Evolutionary conservation across 768 basidiomycete species (phyloP).

Genomic region (Dioszegia crocea): DNA sequence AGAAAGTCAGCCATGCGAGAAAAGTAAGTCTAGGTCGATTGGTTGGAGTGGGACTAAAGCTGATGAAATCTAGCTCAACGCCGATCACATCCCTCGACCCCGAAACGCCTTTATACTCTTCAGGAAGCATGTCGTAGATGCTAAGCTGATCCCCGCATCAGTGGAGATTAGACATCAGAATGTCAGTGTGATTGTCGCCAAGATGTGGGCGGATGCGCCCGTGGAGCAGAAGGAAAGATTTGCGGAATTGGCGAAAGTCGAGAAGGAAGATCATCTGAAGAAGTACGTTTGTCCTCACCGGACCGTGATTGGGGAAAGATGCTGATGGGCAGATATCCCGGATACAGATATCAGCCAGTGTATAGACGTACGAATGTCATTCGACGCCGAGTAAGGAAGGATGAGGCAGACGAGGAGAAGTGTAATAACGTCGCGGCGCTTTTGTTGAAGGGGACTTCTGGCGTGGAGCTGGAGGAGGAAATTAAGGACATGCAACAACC

Average conservation of each 20-base stretch:
- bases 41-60: neutral
- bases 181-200: slow-evolving; percentile 66
- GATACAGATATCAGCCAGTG: slow-evolving; percentile 48
- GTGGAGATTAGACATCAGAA: slow-evolving; percentile 69
- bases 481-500: slow-evolving; percentile 30
- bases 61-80: slow-evolving; percentile 31
- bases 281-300: slow-evolving; percentile 27
- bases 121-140: slow-evolving; percentile 66
- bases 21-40: slow-evolving; percentile 23
- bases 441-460: slow-evolving; percentile 40
- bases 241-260: slow-evolving; percentile 42
- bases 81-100: slow-evolving; percentile 64
- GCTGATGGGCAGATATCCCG: slow-evolving; percentile 35
- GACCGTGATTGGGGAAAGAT: neutral
- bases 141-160: slow-evolving; percentile 57
- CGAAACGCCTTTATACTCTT: slow-evolving; percentile 77
- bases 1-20: slow-evolving; percentile 39
- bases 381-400: slow-evolving; percentile 41
- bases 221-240: slow-evolving; percentile 42
- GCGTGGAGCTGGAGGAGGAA: slow-evolving; percentile 36
- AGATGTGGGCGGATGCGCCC: slow-evolving; percentile 60
- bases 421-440: slow-evolving; percentile 39
- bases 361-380: slow-evolving; percentile 45
- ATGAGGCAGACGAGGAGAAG: slow-evolving; percentile 46
- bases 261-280: slow-evolving; percentile 48